Base-by-base conservation (phyloP, 257 asterid species). In the Sherardia arvensis region DNA sequence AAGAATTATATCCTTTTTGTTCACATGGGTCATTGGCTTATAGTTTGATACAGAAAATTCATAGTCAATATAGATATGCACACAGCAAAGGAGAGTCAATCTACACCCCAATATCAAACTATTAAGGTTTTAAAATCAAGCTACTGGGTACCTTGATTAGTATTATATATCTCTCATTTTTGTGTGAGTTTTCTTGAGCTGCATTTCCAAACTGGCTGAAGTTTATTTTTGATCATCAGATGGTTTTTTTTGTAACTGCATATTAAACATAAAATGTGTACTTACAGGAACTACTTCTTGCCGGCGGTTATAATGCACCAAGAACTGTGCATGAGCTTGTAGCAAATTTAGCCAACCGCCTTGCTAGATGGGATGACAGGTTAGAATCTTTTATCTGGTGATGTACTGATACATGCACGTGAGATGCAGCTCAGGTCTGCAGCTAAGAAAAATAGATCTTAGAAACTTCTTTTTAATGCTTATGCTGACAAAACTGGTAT, bases 361-460 rank as follows among this genome's bases (percentile, higher is more conserved):
- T 89, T 61, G 97, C 99, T 47, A 91, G 97, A 36, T 92, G 99
- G 99, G 99, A 92, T 83, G 97, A 92, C 79, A 87, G 99, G 98
- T 92, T 71, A 74, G 67, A 66, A 58, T 59, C 38, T 45, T 69
- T 68, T n/a, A 49, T 14, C 12, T 4, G 17, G 21, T 63, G 53
- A 54, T 54, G 18, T 43, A 12, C 26, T 8, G 11, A 20, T 45
- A 23, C 43, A 29, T 32, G 21, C 59, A 36, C 27, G 30, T 53
- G 30, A 43, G 4, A 53, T 53, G 59, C 59, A 21, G 30, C 30
- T 1, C 59, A 21, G 28, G 26, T 22, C 7, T 53, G 30, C 23
- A 9, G 11, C 10, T 22, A 21, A 53, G 30, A 11, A 21, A 53
- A 53, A 10, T 7, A 53, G 59, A 53, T 22, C 29, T 53, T 53